phyloP scores from a whole-genome alignment of 345 rosid genomes.

The Dipteronia sinensis region DNA sequence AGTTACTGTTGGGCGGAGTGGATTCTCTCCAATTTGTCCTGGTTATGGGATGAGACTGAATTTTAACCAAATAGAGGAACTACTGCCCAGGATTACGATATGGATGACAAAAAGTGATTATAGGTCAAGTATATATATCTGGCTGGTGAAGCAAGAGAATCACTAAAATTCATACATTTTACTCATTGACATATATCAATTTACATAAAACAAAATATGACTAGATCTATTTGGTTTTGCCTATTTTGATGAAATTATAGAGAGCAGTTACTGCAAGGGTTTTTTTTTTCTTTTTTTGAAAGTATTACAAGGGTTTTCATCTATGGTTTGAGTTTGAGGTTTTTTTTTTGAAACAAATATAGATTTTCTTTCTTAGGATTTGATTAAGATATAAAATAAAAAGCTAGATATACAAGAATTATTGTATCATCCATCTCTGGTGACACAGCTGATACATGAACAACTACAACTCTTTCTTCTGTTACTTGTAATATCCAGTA shows the following conservation, averaged over 20 bases:
- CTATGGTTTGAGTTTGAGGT: no score
- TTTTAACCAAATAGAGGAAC: no score
- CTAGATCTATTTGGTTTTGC: constrained; percentile 35
- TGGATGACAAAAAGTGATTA: no score
- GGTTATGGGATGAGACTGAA: no score
- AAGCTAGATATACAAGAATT: constrained; percentile 34
- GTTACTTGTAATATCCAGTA: no score
- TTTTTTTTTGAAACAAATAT: constrained; percentile 14
- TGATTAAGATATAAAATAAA: constrained; percentile 50
- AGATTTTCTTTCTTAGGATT: constrained; percentile 41
- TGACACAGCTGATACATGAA: constrained; percentile 24
- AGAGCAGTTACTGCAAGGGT: constrained; percentile 35
- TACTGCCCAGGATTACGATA: no score
- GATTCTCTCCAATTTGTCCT: no score
- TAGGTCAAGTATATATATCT: no score
- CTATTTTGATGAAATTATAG: constrained; percentile 35
- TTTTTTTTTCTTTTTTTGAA: neutral
- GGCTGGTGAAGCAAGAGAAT: no score
- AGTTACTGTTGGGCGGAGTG: no score
- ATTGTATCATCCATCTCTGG: constrained; percentile 38
- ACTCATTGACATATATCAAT: constrained; percentile 24
- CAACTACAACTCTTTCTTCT: no score
- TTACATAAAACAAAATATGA: constrained; percentile 25
- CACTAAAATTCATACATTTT: constrained; percentile 27
- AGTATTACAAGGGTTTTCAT: no score